These are phyloP conservation scores for Ascochyta lentis DNA, from an alignment of 2,329 filamentous ascomycete genomes.

Conservation along the genomic window DNA sequence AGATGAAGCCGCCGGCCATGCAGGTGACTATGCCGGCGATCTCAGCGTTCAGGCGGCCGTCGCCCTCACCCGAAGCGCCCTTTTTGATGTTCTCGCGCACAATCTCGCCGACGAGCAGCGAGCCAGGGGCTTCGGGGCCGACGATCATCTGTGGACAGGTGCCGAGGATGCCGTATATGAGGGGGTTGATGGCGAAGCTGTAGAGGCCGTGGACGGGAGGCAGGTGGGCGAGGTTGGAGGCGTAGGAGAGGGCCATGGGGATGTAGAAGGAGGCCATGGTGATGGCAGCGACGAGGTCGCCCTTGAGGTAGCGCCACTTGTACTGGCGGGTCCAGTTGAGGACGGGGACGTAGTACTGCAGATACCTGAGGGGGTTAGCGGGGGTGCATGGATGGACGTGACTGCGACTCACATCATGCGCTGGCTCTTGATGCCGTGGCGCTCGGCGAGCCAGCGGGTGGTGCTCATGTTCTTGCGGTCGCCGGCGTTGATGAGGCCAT, in stretches of 20 bases:
- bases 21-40: constrained; percentile 89
- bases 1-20: constrained; percentile 84
- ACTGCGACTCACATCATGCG: constrained; percentile 64
- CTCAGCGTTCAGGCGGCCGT: constrained; percentile 76
- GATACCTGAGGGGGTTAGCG: constrained; percentile 56
- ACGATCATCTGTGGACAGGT: constrained; percentile 94
- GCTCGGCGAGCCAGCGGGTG: constrained; percentile 73
- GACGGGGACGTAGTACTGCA: constrained; percentile 92
- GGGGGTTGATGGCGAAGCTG: constrained; percentile 88
- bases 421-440: constrained; percentile 75
- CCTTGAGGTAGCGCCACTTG: constrained; percentile 77
- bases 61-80: constrained; percentile 68
- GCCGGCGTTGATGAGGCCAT: constrained; percentile 51
- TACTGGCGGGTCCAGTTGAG: constrained; percentile 92
- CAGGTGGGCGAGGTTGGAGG: constrained; percentile 89
- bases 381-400: too few relatives aligned
- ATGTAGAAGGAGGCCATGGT: constrained; percentile 99
- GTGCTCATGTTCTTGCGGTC: constrained; percentile 71
- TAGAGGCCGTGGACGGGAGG: constrained; percentile 95
- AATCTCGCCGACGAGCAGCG: constrained; percentile 85
- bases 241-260: constrained; percentile 93
- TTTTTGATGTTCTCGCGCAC: constrained; percentile 77
- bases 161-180: constrained; percentile 89
- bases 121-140: constrained; percentile 92
- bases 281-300: constrained; percentile 85